phyloP scores from a whole-genome alignment of 139 green algal genomes.

The Volvox reticuliferus region DNA sequence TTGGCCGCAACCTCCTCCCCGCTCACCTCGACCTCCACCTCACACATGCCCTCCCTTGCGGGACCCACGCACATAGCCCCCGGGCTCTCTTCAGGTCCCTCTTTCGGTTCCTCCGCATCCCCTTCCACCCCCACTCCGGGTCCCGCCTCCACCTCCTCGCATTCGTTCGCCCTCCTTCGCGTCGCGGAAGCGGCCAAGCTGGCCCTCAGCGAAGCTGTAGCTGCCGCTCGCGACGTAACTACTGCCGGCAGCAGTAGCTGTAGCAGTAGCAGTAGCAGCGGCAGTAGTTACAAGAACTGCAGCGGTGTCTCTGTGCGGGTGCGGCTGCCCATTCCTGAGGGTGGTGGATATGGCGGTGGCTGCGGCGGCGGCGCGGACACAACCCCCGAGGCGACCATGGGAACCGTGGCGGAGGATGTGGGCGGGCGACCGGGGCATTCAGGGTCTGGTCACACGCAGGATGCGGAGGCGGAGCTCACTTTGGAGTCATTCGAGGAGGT shows the following conservation, averaged over 20 bases:
- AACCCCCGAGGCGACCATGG: no score
- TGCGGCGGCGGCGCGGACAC: neutral
- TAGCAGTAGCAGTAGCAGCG: neutral
- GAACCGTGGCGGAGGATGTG: no score
- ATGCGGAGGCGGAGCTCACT: neutral
- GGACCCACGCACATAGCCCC: no score
- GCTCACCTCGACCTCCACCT: neutral
- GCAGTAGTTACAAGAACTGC: neutral
- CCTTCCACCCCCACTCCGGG: neutral
- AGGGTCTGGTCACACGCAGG: no score
- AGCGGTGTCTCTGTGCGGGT: neutral
- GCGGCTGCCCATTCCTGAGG: neutral
- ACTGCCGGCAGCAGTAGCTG: neutral
- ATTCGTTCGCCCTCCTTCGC: conserved; percentile 19
- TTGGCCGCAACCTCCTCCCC: neutral
- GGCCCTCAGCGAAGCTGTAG: conserved; percentile 34
- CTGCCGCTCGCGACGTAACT: neutral
- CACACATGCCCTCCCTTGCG: neutral
- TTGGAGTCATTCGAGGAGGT: conserved; percentile 6
- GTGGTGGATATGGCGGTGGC: neutral
- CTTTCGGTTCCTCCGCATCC: neutral
- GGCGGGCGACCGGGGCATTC: no score
- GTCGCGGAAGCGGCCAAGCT: conserved; percentile 63
- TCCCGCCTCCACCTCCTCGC: neutral
- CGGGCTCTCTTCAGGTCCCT: neutral